Conservation (phyloP, 441 rosid genomes). For the Erodium trifolium region DNA sequence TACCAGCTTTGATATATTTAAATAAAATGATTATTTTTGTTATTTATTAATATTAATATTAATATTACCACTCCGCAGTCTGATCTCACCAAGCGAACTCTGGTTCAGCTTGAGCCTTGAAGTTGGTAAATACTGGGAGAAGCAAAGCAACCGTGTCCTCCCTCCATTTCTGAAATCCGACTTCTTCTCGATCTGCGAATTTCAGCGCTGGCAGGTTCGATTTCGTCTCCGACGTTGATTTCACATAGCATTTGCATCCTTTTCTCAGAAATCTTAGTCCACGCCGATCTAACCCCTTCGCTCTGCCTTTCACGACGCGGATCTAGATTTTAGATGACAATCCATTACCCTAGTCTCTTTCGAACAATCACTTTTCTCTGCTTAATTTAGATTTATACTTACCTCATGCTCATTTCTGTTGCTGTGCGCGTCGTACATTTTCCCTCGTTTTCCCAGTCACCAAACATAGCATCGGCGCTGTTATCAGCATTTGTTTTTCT, state of each 20-base stretch:
- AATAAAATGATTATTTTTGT: too few relatives aligned
- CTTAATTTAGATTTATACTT: neutral
- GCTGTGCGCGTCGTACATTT: neutral
- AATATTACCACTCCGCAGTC: neutral
- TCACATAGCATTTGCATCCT: neutral
- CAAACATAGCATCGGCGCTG: conserved; percentile 2
- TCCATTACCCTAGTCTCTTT: neutral
- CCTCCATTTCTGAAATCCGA: neutral
- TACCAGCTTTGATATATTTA: too few relatives aligned
- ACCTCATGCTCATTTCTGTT: neutral
- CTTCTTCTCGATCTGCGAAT: neutral
- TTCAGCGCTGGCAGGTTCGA: neutral
- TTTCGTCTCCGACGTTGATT: neutral
- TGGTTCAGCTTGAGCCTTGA: neutral
- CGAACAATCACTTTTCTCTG: neutral
- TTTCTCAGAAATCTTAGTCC: neutral
- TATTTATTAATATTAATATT: too few relatives aligned
- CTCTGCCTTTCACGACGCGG: neutral
- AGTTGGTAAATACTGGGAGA: neutral
- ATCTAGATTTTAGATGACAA: neutral
- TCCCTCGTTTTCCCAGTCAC: conserved; percentile 4
- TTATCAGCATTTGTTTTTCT: neutral
- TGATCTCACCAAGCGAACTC: neutral
- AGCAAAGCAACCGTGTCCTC: neutral
- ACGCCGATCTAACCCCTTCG: neutral